Base-by-base conservation (phyloP, 2,329 filamentous ascomycete genomes). In the Fusarium clavum region DNA sequence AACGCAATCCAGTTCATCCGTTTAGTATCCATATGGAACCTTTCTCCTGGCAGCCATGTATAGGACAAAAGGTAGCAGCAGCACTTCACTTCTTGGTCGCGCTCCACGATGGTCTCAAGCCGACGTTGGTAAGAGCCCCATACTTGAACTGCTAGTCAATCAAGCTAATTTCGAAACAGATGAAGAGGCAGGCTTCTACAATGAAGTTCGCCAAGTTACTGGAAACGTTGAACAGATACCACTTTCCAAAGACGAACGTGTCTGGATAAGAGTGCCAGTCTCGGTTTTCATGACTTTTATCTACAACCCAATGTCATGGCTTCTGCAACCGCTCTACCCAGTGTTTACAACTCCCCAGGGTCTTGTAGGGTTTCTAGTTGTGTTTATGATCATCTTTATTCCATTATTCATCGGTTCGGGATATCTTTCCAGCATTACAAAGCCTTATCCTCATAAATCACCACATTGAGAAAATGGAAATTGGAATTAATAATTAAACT, bases 131-230 rank as follows among this genome's bases (percentile, higher is more conserved):
- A 32, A 22, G 46, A 5, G 16, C 9, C 20, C 3, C 14, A 12
- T 48, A 20, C 0, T 32, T 32, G 12, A 8, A 16, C 3, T 10
- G 8, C 27, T 2, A 2, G 14, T 9, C 3, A 4, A 2, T 18
- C 4, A 6, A 32, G 10, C 46, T 32, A 24, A 48, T 8, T 18
- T 10, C 3, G 16, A 22, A 29, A 4, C 20, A 18, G 46, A 14
- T 11, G 14, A 48, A 14, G 27, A 48, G 14, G 46, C 29, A 12
- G 29, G 29, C 29, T 32, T 49, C 20, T 34, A 24, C 5, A 49
- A 49, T 8, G 29, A 49, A 13, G 20, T 34, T 13, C 10, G 46
- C 6, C 20, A 49, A 2, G 16, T 49, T 10, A 32, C 46, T 1
- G 46, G 46, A 18, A 13, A 29, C 3, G 1, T 49, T 1, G 46